Evolutionary conservation across 2,329 filamentous ascomycete species (phyloP).

Genomic region (Exophiala bonariae): DNA sequence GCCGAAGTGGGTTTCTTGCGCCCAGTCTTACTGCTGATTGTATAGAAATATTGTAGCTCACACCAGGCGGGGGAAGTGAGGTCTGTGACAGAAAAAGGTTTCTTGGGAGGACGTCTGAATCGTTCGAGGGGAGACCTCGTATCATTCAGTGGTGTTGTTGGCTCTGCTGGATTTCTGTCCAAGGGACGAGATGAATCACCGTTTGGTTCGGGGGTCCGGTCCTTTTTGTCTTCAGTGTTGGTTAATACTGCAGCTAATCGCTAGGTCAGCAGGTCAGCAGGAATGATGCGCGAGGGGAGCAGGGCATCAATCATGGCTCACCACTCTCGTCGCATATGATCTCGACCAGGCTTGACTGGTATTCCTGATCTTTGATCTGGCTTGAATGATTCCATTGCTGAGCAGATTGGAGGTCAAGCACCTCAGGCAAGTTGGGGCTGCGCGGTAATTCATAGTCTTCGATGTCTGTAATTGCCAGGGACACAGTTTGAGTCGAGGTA

Average conservation of each 20-base stretch:
- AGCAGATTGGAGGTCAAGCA: slow-evolving; percentile 40
- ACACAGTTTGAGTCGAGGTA: slow-evolving; percentile 6
- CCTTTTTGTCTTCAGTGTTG: slow-evolving; percentile 4
- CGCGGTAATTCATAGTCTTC: slow-evolving; percentile 44
- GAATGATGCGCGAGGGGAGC: slow-evolving; percentile 17
- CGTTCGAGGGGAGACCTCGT: slow-evolving; percentile 67
- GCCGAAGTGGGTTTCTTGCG: slow-evolving; percentile 72
- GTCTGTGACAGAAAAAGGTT: slow-evolving; percentile 83
- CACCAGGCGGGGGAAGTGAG: slow-evolving; percentile 91
- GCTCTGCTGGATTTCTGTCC: neutral
- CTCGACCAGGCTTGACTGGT: slow-evolving; percentile 2
- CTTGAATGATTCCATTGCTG: slow-evolving; percentile 18
- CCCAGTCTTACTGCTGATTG: slow-evolving; percentile 73
- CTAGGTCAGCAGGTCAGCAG: slow-evolving; percentile 42
- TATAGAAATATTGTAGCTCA: slow-evolving; percentile 91
- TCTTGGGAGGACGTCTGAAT: slow-evolving; percentile 75
- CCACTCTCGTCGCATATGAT: slow-evolving; percentile 23
- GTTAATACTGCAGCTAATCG: slow-evolving; percentile 24
- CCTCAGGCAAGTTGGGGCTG: slow-evolving; percentile 40
- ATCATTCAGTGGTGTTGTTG: slow-evolving; percentile 37
- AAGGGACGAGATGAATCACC: slow-evolving; percentile 9
- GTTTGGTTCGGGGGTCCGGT: neutral
- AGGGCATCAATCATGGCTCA: slow-evolving; percentile 10
- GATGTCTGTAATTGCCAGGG: slow-evolving; percentile 38
- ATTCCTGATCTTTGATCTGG: slow-evolving; percentile 2